phyloP scores from a whole-genome alignment of 768 basidiomycete species.

The Pseudohyphozyma bogoriensis region DNA sequence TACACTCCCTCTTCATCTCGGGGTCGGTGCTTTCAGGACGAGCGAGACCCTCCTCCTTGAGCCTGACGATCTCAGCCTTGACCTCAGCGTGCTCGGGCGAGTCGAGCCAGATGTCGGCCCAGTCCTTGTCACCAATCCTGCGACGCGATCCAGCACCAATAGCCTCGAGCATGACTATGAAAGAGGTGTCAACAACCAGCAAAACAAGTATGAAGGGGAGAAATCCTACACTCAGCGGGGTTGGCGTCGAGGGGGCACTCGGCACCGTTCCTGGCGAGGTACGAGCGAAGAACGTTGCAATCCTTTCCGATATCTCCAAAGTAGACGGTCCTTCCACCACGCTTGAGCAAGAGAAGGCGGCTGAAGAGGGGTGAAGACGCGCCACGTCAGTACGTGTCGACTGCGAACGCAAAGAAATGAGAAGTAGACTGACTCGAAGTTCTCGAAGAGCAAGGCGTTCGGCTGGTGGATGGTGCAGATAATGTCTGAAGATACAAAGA shows the following conservation, averaged over 20 bases:
- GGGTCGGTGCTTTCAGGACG: background rate
- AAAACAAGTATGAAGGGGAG: background rate
- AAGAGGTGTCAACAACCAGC: too few species aligned
- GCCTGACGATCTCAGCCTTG: slow-evolving; percentile 42
- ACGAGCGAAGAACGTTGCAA: slow-evolving; percentile 55
- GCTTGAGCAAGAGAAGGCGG: slow-evolving; percentile 59
- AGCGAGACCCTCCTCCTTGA: slow-evolving; percentile 35
- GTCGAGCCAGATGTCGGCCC: slow-evolving; percentile 73
- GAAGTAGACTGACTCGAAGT: too few species aligned
- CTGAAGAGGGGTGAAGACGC: too few species aligned
- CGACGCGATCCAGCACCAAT: slow-evolving; percentile 60
- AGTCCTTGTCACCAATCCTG: slow-evolving; percentile 63
- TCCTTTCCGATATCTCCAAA: slow-evolving; percentile 68
- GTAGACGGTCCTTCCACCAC: slow-evolving; percentile 59
- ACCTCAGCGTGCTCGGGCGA: slow-evolving; percentile 49
- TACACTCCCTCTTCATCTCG: background rate
- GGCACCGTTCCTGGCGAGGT: slow-evolving; percentile 65
- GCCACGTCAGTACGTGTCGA: too few species aligned
- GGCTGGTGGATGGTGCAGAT: slow-evolving; percentile 64
- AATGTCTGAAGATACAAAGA: too few species aligned
- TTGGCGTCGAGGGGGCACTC: slow-evolving; percentile 65
- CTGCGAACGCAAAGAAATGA: too few species aligned
- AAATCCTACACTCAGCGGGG: slow-evolving; percentile 46
- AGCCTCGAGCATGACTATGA: too few species aligned
- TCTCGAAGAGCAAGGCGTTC: slow-evolving; percentile 62